Percentiles rank a stretch among this genome's conserved stretches.
Evolutionary conservation across 2,329 filamentous ascomycete species (phyloP).

Genomic region (Ceratocystis albifundus): DNA sequence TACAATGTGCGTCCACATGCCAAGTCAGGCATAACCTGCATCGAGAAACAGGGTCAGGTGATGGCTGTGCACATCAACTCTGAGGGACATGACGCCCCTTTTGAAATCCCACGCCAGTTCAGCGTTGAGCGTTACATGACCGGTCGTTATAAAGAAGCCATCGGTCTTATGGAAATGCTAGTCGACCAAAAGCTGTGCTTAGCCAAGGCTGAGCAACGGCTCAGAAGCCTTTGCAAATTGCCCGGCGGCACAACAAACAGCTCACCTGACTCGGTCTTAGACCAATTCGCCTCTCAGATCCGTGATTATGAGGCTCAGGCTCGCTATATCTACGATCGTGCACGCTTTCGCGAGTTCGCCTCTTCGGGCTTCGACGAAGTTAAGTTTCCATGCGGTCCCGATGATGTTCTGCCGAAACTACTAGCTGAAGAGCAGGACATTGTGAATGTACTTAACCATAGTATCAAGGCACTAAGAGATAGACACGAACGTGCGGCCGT

Average conservation of each 20-base stretch:
- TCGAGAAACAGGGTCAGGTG: constrained; percentile 40
- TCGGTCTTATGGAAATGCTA: constrained; percentile 22
- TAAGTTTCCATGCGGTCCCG: constrained; percentile 32
- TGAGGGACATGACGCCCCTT: constrained; percentile 32
- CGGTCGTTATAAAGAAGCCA: constrained; percentile 36
- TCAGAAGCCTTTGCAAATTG: neutral
- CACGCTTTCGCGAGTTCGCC: constrained; percentile 32
- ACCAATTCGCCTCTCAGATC: constrained; percentile 16
- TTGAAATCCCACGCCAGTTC: constrained; percentile 42
- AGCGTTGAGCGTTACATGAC: constrained; percentile 45
- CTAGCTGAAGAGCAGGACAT: constrained; percentile 30
- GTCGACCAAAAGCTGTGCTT: constrained; percentile 19
- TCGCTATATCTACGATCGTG: constrained; percentile 32
- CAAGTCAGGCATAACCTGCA: constrained; percentile 34
- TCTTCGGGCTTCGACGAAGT: constrained; percentile 32
- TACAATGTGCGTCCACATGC: constrained; percentile 30
- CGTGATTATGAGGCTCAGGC: constrained; percentile 24
- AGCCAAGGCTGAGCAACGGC: constrained; percentile 3
- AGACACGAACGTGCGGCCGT: neutral
- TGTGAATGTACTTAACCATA: constrained; percentile 27
- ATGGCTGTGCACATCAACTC: constrained; percentile 38
- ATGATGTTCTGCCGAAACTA: constrained; percentile 32
- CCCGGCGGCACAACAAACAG: neutral
- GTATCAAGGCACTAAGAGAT: constrained; percentile 29
- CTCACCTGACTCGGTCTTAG: neutral